Percentiles rank a stretch among this genome's conserved stretches.
Conservation (phyloP, 2,329 filamentous ascomycete species). For the Colletotrichum filicis region DNA sequence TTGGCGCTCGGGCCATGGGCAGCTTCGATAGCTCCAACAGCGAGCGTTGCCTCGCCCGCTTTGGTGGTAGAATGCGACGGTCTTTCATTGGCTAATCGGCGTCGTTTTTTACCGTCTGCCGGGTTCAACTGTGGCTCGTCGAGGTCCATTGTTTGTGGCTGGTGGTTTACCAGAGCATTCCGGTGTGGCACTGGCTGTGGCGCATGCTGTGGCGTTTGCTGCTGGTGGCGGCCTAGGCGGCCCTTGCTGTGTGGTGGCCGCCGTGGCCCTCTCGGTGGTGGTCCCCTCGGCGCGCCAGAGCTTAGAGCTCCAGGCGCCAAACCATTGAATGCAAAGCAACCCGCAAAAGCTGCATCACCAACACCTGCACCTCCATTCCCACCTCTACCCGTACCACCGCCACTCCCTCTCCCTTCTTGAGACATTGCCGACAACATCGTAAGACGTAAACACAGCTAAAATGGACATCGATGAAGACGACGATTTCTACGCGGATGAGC, state of each 20-base stretch:
- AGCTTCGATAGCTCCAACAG: slow-evolving; percentile 9
- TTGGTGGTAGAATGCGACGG: slow-evolving; percentile 7
- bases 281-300: not conserved
- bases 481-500: slow-evolving; percentile 73
- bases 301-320: not conserved
- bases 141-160: not conserved
- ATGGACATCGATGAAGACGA: slow-evolving; percentile 78
- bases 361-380: not conserved
- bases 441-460: slow-evolving; percentile 38
- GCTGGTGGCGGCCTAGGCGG: not conserved
- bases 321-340: slow-evolving; percentile 2
- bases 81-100: slow-evolving; percentile 13
- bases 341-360: slow-evolving; percentile 3
- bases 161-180: slow-evolving; percentile 1
- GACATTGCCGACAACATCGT: not conserved
- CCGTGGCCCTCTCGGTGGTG: not conserved
- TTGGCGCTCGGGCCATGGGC: slow-evolving; percentile 9
- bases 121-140: not conserved
- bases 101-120: not conserved
- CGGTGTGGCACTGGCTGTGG: not conserved
- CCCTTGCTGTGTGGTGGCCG: not conserved
- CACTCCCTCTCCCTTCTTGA: not conserved
- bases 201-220: too few species aligned
- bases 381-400: not conserved
- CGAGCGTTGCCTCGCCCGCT: not conserved